Evolutionary conservation across 192 early-diverging fungal species (phyloP).

Genomic region (Globomyces pollinis-pini): DNA sequence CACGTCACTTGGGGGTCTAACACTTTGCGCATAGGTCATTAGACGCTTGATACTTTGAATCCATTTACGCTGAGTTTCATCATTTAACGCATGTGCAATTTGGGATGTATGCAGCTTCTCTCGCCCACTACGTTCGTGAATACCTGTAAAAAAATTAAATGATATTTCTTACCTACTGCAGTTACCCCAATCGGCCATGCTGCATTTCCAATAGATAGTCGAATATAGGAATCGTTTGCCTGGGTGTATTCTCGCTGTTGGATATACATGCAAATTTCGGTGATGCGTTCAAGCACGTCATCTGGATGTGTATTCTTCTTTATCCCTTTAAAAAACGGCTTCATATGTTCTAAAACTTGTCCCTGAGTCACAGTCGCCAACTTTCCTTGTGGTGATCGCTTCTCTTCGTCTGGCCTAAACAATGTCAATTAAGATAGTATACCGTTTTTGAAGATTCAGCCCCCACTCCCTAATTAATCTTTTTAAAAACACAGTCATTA

Average conservation of each 20-base stretch:
- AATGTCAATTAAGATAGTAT: too few species aligned
- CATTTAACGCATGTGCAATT: conserved; percentile 95
- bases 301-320: conserved; percentile 65
- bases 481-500: conserved; percentile 81
- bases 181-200: conserved; percentile 98
- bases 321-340: conserved; percentile 83
- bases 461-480: conserved; percentile 84
- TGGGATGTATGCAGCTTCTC: conserved; percentile 93
- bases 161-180: conserved; percentile 84
- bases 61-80: conserved; percentile 96
- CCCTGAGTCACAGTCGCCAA: conserved; percentile 68
- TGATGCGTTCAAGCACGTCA: conserved; percentile 82
- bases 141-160: conserved; percentile 47
- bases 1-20: conserved; percentile 76
- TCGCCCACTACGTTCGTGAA: conserved; percentile 92
- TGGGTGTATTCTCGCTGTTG: conserved; percentile 81
- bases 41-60: conserved; percentile 95
- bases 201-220: conserved; percentile 92
- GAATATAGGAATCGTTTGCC: conserved; percentile 89
- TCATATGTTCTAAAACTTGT: conserved; percentile 82
- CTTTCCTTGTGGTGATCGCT: conserved; percentile 73
- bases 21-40: conserved; percentile 90
- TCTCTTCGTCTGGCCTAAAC: conserved; percentile 76
- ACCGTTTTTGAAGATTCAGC: conserved; percentile 55
- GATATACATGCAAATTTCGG: conserved; percentile 83